Percentiles rank a stretch among this genome's conserved stretches.
phyloP scores from a whole-genome alignment of 2,329 filamentous ascomycete species.

The Arachnomyces sp. region DNA sequence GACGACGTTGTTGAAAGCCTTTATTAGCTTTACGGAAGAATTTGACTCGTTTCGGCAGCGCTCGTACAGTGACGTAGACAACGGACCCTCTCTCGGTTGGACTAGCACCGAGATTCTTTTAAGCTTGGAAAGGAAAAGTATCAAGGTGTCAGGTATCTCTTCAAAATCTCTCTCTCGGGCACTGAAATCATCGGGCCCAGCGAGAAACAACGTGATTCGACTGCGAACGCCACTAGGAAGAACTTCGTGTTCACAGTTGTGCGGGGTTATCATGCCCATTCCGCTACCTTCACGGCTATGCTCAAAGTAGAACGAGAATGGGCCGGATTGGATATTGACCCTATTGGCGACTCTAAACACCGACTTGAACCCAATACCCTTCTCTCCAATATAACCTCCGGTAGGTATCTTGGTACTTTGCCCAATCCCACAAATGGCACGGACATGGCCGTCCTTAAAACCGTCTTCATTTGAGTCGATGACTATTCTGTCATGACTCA shows the following conservation, averaged over 20 bases:
- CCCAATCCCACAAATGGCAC: conserved; percentile 29
- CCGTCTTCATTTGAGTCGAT: conserved; percentile 36
- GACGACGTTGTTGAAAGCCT: not conserved
- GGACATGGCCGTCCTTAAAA: conserved; percentile 27
- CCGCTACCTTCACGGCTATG: conserved; percentile 34
- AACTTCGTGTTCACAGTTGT: conserved; percentile 13
- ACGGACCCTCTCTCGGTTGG: conserved; percentile 12
- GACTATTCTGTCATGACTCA: conserved; percentile 22
- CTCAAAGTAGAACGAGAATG: conserved; percentile 31
- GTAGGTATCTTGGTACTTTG: conserved; percentile 28
- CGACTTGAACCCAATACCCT: conserved; percentile 25
- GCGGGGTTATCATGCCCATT: conserved; percentile 44
- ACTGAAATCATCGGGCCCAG: conserved; percentile 15
- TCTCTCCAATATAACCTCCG: conserved; percentile 19
- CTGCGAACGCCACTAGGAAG: conserved; percentile 20
- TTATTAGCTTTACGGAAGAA: not conserved
- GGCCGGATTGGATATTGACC: conserved; percentile 34
- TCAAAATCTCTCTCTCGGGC: conserved; percentile 22
- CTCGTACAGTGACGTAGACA: not conserved
- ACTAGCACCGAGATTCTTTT: conserved; percentile 25
- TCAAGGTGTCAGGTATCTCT: conserved; percentile 31
- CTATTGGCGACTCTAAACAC: conserved; percentile 25
- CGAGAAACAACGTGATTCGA: conserved; percentile 33
- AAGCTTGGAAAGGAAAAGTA: conserved; percentile 40
- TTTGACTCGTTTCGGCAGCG: conserved; percentile 10